These are phyloP conservation scores for Bifiguratus adelaidae DNA, from an alignment of 192 early-diverging fungal genomes.

Conservation along the genomic window DNA sequence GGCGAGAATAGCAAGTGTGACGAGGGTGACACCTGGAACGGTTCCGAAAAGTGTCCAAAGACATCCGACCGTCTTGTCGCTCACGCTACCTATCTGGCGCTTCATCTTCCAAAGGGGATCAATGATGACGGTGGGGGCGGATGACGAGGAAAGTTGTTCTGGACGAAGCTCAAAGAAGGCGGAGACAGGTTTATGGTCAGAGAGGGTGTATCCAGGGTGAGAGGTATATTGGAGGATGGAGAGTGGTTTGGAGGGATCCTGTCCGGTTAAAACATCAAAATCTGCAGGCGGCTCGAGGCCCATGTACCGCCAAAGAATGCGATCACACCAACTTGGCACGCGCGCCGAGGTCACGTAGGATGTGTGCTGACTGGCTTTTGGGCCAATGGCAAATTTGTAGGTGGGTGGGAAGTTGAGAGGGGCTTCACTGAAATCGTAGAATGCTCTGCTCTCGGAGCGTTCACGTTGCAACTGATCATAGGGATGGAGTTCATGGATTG, in stretches of 20 bases:
- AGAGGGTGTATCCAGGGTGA: neutral
- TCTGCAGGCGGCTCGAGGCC: neutral
- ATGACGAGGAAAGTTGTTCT: neutral
- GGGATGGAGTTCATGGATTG: slow-evolving; percentile 12
- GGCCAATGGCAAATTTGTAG: slow-evolving; percentile 21
- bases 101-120: neutral
- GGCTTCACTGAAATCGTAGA: slow-evolving; percentile 15
- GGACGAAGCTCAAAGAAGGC: neutral
- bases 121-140: neutral
- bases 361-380: too few relatives aligned
- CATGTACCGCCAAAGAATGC: slow-evolving; percentile 10
- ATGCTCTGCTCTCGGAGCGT: slow-evolving; percentile 18
- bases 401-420: slow-evolving; percentile 23
- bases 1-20: too few relatives aligned
- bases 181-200: neutral
- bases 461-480: slow-evolving; percentile 23
- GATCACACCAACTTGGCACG: slow-evolving; percentile 22
- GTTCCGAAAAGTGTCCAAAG: too few relatives aligned
- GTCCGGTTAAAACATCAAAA: neutral
- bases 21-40: too few relatives aligned
- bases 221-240: neutral
- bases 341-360: slow-evolving; percentile 13
- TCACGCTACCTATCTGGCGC: neutral
- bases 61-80: neutral
- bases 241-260: neutral